These are phyloP conservation scores for Artemisia argyi DNA, from an alignment of 129 eudicot species.

Conservation along the genomic window DNA sequence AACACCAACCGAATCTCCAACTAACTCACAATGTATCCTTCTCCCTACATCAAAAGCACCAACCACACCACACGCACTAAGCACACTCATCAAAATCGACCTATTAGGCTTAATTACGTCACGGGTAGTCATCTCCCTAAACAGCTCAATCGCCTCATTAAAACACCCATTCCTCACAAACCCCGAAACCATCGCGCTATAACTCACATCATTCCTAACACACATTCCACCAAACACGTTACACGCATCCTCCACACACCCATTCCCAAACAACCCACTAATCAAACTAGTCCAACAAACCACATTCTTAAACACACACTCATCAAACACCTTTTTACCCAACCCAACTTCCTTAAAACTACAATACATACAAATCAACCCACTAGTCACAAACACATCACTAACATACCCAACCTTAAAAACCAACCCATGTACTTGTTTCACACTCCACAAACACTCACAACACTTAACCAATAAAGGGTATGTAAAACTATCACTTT, in stretches of 20 bases:
- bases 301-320: constrained; percentile 35
- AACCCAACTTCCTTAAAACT: constrained; percentile 15
- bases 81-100: constrained; percentile 21
- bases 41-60: constrained; percentile 33
- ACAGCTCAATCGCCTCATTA: constrained; percentile 30
- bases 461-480: constrained; percentile 36
- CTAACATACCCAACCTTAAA: constrained; percentile 32
- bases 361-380: constrained; percentile 35
- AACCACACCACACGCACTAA: constrained; percentile 37
- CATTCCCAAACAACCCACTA: constrained; percentile 37
- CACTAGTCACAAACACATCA: constrained; percentile 37
- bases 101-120: constrained; percentile 12
- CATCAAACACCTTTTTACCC: constrained; percentile 40
- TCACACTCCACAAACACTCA: constrained; percentile 11
- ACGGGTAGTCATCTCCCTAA: not conserved
- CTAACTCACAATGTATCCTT: constrained; percentile 22
- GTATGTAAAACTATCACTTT: constrained; percentile 38
- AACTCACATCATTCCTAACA: constrained; percentile 40
- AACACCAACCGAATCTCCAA: not conserved
- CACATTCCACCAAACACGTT: constrained; percentile 45
- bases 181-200: constrained; percentile 50
- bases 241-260: constrained; percentile 36
- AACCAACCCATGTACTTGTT: constrained; percentile 38
- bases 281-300: constrained; percentile 51
- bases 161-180: constrained; percentile 26